phyloP scores from a whole-genome alignment of 495 filamentous ascomycete species.

The Talaromyces borbonicus region DNA sequence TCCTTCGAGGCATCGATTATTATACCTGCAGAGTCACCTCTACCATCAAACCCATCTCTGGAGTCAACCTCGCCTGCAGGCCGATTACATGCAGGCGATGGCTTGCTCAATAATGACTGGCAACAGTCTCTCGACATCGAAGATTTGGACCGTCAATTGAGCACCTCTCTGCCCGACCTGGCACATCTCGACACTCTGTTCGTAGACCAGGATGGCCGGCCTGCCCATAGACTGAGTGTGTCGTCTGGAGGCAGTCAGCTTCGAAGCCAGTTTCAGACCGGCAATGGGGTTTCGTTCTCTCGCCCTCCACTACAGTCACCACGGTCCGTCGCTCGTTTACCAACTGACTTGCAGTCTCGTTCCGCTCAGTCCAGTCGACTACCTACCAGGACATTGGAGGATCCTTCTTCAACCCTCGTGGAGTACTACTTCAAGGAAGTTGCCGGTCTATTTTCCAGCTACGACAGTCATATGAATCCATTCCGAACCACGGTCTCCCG shows the following conservation, averaged over 20 bases:
- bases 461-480: constrained; percentile 49
- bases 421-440: constrained; percentile 55
- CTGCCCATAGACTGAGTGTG: neutral
- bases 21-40: no score
- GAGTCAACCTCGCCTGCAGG: no score
- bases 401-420: constrained; percentile 43
- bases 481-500: constrained; percentile 46
- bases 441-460: constrained; percentile 46
- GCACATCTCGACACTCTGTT: constrained; percentile 23
- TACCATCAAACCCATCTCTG: no score
- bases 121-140: neutral
- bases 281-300: neutral
- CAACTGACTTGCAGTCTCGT: neutral
- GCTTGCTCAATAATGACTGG: neutral
- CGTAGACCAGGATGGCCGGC: no score
- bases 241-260: neutral
- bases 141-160: constrained; percentile 23
- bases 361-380: neutral
- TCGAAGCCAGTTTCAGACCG: neutral
- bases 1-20: no score
- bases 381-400: constrained; percentile 16
- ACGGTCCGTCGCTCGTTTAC: neutral
- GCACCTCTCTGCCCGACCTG: constrained; percentile 25
- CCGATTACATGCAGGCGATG: no score
- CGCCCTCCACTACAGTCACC: neutral